Evolutionary conservation across 2,329 filamentous ascomycete species (phyloP).

Genomic region (Ceratocystis alfenasii): DNA sequence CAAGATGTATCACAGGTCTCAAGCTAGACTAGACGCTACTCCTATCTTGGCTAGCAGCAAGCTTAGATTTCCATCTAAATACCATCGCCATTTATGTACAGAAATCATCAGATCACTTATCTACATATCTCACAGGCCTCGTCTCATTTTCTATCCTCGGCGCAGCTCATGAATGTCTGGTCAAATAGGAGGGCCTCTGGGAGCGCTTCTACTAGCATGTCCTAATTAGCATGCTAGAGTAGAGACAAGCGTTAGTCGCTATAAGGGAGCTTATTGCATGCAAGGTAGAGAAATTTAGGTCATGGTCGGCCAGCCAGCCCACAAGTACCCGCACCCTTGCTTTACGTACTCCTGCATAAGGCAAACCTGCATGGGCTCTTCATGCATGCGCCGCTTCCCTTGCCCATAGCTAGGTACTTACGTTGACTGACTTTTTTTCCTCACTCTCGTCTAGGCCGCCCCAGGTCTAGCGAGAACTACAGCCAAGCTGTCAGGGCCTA

Average conservation of each 20-base stretch:
- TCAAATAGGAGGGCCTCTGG: background rate
- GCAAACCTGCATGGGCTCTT: slow-evolving; percentile 11
- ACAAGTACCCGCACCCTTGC: slow-evolving; percentile 5
- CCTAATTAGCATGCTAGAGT: background rate
- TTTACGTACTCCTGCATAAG: slow-evolving; percentile 8
- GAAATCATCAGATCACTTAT: background rate
- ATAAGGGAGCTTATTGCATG: background rate
- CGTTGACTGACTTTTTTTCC: background rate
- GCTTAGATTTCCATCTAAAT: background rate
- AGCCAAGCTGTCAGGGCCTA: background rate
- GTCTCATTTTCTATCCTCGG: background rate
- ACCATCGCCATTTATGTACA: background rate
- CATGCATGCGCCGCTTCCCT: slow-evolving; percentile 10
- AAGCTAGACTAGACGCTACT: slow-evolving; percentile 4
- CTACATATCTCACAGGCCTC: background rate
- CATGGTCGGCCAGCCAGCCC: background rate
- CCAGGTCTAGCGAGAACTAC: background rate
- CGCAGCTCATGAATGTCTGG: background rate
- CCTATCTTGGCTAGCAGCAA: background rate
- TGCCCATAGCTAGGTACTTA: slow-evolving; percentile 3
- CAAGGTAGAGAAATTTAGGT: slow-evolving; percentile 5
- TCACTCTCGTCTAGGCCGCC: background rate
- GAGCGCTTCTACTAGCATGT: background rate
- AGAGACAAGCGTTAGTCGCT: background rate
- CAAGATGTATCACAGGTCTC: background rate